These are phyloP conservation scores for Albatrellus ellisii DNA, from an alignment of 768 basidiomycete genomes.

Conservation along the genomic window DNA sequence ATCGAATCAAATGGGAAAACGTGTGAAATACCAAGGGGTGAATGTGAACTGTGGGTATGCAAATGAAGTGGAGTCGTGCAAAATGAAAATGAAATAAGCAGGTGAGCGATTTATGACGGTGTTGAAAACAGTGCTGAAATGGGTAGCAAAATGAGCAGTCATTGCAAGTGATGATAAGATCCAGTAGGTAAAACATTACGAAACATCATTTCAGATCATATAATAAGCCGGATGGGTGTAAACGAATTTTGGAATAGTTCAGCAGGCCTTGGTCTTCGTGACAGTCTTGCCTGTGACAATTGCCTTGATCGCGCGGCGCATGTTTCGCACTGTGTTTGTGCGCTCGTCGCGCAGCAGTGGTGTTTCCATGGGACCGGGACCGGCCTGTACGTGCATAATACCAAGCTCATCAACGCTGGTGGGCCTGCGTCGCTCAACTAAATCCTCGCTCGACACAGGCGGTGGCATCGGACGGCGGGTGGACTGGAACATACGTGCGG, in stretches of 20 bases:
- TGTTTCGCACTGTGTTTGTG: constrained; percentile 37
- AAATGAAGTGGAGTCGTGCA: too few species aligned
- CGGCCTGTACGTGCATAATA: constrained; percentile 22
- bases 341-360: constrained; percentile 8
- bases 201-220: background rate
- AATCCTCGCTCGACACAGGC: constrained; percentile 54
- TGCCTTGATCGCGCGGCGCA: constrained; percentile 64
- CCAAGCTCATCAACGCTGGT: constrained; percentile 58
- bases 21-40: too few species aligned
- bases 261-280: constrained; percentile 26
- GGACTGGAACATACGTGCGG: constrained; percentile 28
- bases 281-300: constrained; percentile 54
- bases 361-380: background rate
- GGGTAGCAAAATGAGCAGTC: too few species aligned
- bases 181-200: background rate
- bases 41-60: too few species aligned
- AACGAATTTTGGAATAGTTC: too few species aligned
- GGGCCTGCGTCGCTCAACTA: constrained; percentile 16
- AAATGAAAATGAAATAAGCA: background rate
- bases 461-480: constrained; percentile 49
- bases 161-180: background rate
- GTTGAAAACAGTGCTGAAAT: too few species aligned
- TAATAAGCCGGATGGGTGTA: background rate
- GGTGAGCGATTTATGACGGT: too few species aligned
- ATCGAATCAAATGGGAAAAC: too few species aligned